phyloP scores from a whole-genome alignment of 768 basidiomycete species.

The Russula olivacea region DNA sequence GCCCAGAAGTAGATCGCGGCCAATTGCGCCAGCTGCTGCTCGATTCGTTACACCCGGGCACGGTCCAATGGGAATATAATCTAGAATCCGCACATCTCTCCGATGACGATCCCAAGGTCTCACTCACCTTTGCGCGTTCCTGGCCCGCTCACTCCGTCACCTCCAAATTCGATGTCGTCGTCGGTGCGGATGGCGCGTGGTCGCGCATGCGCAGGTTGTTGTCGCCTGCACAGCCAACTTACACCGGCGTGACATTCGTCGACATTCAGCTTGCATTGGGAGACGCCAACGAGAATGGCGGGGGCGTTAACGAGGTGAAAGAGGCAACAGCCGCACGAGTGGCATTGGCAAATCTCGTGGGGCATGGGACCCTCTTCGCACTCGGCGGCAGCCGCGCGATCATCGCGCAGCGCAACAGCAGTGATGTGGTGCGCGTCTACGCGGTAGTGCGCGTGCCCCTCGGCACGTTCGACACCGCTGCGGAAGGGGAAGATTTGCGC shows the following conservation, averaged over 20 bases:
- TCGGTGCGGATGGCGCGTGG: slow-evolving; percentile 41
- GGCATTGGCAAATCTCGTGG: slow-evolving; percentile 24
- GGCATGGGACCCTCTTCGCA: slow-evolving; percentile 31
- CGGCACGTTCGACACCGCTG: slow-evolving; percentile 1
- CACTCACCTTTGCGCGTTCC: neutral
- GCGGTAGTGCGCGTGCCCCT: neutral
- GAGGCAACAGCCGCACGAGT: neutral
- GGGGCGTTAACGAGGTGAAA: neutral
- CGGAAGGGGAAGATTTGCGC: neutral
- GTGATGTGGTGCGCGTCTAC: slow-evolving; percentile 24
- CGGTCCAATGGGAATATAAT: slow-evolving; percentile 5
- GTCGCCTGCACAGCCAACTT: slow-evolving; percentile 31
- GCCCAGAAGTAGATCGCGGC: slow-evolving; percentile 15
- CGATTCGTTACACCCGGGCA: slow-evolving; percentile 8
- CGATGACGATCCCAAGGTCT: neutral
- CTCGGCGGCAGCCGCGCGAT: slow-evolving; percentile 29
- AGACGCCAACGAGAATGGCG: neutral
- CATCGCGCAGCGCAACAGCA: slow-evolving; percentile 33
- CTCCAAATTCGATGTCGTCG: slow-evolving; percentile 25
- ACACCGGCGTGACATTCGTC: slow-evolving; percentile 30
- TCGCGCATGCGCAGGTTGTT: slow-evolving; percentile 35
- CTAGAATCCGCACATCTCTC: slow-evolving; percentile 4
- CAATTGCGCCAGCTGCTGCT: slow-evolving; percentile 16
- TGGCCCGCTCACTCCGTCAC: neutral
- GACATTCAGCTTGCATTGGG: slow-evolving; percentile 27